Conservation (phyloP, 192 early-diverging fungal species). For the Chytriomyces confervae region DNA sequence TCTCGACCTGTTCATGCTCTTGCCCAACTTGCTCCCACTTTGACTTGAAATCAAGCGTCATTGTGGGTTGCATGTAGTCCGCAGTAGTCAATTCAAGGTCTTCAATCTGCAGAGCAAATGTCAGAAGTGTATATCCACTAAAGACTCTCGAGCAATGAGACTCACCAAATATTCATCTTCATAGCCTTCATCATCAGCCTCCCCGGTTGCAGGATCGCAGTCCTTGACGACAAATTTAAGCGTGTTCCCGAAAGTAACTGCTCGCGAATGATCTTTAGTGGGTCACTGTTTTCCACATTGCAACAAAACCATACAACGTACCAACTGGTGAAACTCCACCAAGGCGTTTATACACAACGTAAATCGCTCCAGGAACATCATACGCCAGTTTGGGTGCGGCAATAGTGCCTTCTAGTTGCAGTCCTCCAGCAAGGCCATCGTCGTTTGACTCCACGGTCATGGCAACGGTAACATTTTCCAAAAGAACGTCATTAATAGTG, state of each 20-base stretch:
- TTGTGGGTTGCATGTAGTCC: slow-evolving; percentile 89
- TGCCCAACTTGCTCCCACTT: slow-evolving; percentile 82
- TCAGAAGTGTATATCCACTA: not conserved
- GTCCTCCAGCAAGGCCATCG: slow-evolving; percentile 58
- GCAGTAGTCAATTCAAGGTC: slow-evolving; percentile 81
- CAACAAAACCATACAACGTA: slow-evolving; percentile 61
- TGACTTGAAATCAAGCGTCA: slow-evolving; percentile 76
- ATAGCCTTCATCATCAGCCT: slow-evolving; percentile 87
- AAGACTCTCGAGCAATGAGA: not conserved
- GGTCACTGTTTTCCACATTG: not conserved
- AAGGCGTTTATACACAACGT: slow-evolving; percentile 78
- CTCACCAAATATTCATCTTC: slow-evolving; percentile 88
- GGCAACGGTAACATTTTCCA: slow-evolving; percentile 87
- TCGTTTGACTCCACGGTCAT: slow-evolving; percentile 77
- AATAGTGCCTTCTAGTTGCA: slow-evolving; percentile 72
- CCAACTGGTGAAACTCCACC: slow-evolving; percentile 52
- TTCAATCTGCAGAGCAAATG: slow-evolving; percentile 69
- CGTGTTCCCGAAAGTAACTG: slow-evolving; percentile 81
- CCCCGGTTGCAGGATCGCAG: slow-evolving; percentile 93
- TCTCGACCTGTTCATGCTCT: slow-evolving; percentile 79
- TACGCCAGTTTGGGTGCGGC: slow-evolving; percentile 78
- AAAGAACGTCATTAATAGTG: slow-evolving; percentile 88
- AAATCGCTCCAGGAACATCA: slow-evolving; percentile 78
- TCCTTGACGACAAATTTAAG: slow-evolving; percentile 92
- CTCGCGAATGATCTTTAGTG: not conserved